A percentile compares a stretch with the other conserved stretches of the same genome.
phyloP scores from a whole-genome alignment of 768 basidiomycete species.

The Tulasnella sp. region DNA sequence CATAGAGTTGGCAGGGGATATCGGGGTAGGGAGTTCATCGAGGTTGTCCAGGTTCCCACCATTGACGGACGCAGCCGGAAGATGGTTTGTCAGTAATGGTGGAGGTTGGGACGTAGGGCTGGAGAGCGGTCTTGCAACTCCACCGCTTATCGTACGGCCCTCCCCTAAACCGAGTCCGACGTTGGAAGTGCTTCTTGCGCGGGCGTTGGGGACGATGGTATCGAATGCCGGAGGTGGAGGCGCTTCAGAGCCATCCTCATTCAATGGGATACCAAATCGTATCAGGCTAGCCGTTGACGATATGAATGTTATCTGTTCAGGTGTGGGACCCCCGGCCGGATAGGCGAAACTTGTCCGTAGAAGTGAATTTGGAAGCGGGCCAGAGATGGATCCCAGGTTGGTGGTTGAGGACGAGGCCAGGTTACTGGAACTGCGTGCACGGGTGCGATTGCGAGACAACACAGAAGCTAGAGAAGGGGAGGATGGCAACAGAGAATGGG shows the following conservation, averaged over 20 bases:
- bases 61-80: background rate
- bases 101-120: no score
- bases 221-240: conserved; percentile 6
- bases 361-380: conserved; percentile 63
- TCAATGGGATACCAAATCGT: conserved; percentile 65
- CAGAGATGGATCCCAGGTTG: conserved; percentile 42
- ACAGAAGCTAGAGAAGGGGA: background rate
- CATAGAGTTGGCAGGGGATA: background rate
- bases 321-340: conserved; percentile 47
- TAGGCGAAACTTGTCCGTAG: conserved; percentile 59
- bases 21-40: background rate
- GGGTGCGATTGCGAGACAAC: conserved; percentile 15
- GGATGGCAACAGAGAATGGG: background rate
- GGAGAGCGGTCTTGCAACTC: no score
- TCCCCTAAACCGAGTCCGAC: no score
- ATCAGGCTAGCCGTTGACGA: conserved; percentile 53
- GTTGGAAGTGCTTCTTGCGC: no score
- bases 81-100: background rate
- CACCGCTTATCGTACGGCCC: no score
- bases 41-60: background rate
- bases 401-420: conserved; percentile 49
- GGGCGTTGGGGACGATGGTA: background rate
- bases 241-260: conserved; percentile 36
- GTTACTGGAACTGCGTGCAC: conserved; percentile 4
- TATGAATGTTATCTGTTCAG: conserved; percentile 51